Evolutionary conservation across 352 stramenopile species (phyloP).

Genomic region (Elongisporangium prolatum): DNA sequence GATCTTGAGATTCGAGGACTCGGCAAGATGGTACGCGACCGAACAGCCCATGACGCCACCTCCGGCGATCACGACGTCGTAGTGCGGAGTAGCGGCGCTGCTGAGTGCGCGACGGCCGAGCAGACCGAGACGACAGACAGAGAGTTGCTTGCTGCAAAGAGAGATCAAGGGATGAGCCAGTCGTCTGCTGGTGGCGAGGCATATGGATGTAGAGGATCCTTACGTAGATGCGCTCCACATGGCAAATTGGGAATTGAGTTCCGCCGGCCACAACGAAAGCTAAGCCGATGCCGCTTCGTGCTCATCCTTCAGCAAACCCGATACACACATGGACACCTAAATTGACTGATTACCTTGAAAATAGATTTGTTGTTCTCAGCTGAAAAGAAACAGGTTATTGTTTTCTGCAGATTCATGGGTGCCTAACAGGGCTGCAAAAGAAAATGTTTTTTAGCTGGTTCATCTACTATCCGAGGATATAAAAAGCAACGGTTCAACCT

Average conservation of each 20-base stretch:
- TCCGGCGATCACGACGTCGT: conserved; percentile 76
- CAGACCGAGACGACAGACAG: not conserved
- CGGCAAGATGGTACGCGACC: conserved; percentile 79
- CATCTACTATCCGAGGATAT: no score
- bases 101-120: conserved; percentile 13
- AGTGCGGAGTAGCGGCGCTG: conserved; percentile 29
- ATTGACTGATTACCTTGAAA: not conserved
- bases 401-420: no score
- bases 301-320: not conserved
- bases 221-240: not conserved
- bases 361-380: not conserved
- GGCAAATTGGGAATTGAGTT: not conserved
- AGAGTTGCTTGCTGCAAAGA: not conserved
- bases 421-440: no score
- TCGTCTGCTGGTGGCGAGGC: not conserved
- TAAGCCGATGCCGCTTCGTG: not conserved
- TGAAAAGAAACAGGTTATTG: not conserved
- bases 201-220: not conserved
- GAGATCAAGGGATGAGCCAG: not conserved
- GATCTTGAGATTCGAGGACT: conserved; percentile 62
- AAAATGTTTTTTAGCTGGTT: no score
- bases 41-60: conserved; percentile 84
- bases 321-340: not conserved
- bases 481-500: not conserved
- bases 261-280: not conserved